A percentile compares a stretch with the other conserved stretches of the same genome.
phyloP scores from a whole-genome alignment of 2,329 filamentous ascomycete genomes.

The Beauveria brongniartii region DNA sequence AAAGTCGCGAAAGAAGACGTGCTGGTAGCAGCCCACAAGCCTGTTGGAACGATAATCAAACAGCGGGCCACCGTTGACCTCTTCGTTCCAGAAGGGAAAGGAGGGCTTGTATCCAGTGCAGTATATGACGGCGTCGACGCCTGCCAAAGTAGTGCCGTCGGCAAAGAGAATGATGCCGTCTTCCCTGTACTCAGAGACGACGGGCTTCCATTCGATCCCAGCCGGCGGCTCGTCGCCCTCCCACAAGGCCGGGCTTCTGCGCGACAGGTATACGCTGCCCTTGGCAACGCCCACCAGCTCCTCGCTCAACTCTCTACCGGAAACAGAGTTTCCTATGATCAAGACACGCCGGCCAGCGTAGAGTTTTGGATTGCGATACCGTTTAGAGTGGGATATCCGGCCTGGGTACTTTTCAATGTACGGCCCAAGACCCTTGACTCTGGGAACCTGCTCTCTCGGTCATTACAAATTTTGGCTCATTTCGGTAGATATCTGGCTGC shows the following conservation, averaged over 20 bases:
- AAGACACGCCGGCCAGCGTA: slow-evolving; percentile 28
- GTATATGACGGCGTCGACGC: slow-evolving; percentile 22
- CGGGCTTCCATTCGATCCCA: slow-evolving; percentile 46
- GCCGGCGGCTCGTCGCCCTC: slow-evolving; percentile 38
- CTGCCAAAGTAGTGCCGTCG: slow-evolving; percentile 18
- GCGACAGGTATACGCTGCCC: slow-evolving; percentile 42
- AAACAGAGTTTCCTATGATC: slow-evolving; percentile 37
- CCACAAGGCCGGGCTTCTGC: slow-evolving; percentile 40
- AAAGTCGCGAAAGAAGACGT: slow-evolving; percentile 43
- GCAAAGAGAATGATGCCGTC: slow-evolving; percentile 36
- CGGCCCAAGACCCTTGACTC: background rate
- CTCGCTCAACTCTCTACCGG: slow-evolving; percentile 31
- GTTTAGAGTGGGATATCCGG: slow-evolving; percentile 37
- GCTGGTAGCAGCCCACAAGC: slow-evolving; percentile 38
- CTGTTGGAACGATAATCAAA: slow-evolving; percentile 41
- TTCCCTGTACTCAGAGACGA: slow-evolving; percentile 36
- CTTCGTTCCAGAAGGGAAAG: slow-evolving; percentile 41
- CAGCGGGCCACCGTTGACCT: slow-evolving; percentile 35
- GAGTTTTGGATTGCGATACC: slow-evolving; percentile 30
- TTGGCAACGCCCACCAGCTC: slow-evolving; percentile 29
- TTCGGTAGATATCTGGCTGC: background rate
- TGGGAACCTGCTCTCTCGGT: background rate
- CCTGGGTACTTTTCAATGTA: slow-evolving; percentile 26
- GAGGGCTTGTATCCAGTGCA: slow-evolving; percentile 31
- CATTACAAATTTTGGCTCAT: background rate